These are phyloP conservation scores for Lotus japonicus DNA, from an alignment of 306 rosid genomes.

Conservation along the genomic window DNA sequence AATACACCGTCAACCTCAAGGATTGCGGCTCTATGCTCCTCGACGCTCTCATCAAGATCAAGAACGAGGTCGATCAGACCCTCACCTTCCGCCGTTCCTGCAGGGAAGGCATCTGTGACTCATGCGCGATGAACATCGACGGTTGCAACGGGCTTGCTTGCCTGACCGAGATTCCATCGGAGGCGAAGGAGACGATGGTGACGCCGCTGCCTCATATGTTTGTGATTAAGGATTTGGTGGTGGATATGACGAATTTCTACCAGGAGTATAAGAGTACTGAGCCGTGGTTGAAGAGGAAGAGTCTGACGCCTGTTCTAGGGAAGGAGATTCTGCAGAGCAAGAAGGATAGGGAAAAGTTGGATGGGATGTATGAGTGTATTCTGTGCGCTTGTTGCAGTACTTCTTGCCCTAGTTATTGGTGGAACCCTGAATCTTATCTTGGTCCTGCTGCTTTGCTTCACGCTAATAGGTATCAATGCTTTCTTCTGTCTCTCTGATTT, in stretches of 20 bases:
- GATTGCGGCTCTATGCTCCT: constrained; percentile 99
- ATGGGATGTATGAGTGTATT: constrained; percentile 98
- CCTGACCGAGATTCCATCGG: constrained; percentile 62
- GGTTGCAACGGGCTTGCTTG: constrained; percentile 96
- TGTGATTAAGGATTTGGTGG: constrained; percentile 87
- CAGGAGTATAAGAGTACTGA: constrained; percentile 97
- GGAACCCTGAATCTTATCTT: constrained; percentile 94
- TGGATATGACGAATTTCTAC: constrained; percentile 94
- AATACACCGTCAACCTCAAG: constrained; percentile 70
- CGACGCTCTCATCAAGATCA: constrained; percentile 87
- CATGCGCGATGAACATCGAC: constrained; percentile 98
- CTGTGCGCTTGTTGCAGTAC: constrained; percentile 97
- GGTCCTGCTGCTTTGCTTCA: constrained; percentile 98
- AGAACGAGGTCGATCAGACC: constrained; percentile 79
- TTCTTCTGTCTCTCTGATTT: too few species aligned
- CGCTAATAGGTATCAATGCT: constrained; percentile 64
- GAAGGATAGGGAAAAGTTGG: constrained; percentile 81
- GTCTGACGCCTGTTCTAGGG: constrained; percentile 39
- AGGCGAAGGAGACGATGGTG: constrained; percentile 9
- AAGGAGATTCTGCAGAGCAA: constrained; percentile 86
- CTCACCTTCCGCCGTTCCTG: constrained; percentile 89
- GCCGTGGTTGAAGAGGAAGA: constrained; percentile 97
- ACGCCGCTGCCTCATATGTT: constrained; percentile 95
- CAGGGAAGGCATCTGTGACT: constrained; percentile 95
- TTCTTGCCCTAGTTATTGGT: constrained; percentile 99